Percentiles rank a stretch among this genome's conserved stretches.
phyloP scores from a whole-genome alignment of 176 grass and related monocot genomes.

The Aegilops speltoides region DNA sequence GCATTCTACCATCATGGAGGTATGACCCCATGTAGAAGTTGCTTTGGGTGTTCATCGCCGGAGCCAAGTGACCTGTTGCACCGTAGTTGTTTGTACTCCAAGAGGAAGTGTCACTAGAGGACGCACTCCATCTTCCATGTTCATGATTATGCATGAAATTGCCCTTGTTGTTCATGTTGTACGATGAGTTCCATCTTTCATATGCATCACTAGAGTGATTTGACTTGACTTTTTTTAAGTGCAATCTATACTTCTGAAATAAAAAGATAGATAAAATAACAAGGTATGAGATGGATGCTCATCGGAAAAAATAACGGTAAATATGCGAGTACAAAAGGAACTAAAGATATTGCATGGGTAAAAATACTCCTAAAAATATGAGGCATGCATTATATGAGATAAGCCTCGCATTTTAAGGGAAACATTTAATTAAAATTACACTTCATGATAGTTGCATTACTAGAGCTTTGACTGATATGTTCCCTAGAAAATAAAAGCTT shows the following conservation, averaged over 20 bases:
- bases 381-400: background rate
- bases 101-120: background rate
- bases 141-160: constrained; percentile 24
- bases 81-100: constrained; percentile 1
- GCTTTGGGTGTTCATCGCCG: background rate
- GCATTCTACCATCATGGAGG: constrained; percentile 2
- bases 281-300: background rate
- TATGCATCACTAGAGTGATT: constrained; percentile 10
- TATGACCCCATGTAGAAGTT: constrained; percentile 15
- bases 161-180: constrained; percentile 7
- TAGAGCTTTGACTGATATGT: background rate
- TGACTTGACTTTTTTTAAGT: constrained; percentile 29
- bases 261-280: background rate
- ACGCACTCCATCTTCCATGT: constrained; percentile 2
- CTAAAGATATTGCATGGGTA: background rate
- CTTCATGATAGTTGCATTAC: background rate
- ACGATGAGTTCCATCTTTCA: constrained; percentile 9
- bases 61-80: constrained; percentile 4
- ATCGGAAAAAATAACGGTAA: background rate
- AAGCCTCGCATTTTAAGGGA: background rate
- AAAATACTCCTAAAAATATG: background rate
- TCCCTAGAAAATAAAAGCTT: background rate
- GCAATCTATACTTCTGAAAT: constrained; percentile 66
- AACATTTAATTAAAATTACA: background rate
- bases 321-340: background rate